A percentile compares a stretch with the other conserved stretches of the same genome.
These are phyloP conservation scores for Benincasa hispida DNA, from an alignment of 306 rosid genomes.

Conservation along the genomic window DNA sequence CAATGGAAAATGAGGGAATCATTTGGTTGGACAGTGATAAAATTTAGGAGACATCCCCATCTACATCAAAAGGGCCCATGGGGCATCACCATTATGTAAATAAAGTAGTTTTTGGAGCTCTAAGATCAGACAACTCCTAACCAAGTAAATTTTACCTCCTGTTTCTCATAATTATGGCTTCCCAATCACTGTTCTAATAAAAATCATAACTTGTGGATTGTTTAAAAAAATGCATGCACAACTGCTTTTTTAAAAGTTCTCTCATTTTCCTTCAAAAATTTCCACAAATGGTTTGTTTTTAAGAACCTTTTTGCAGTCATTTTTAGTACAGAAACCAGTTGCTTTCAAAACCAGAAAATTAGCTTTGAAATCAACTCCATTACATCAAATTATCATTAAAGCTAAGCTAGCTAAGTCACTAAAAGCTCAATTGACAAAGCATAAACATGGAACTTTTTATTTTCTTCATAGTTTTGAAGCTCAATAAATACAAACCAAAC, in stretches of 20 bases:
- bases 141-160: background rate
- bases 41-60: background rate
- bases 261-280: background rate
- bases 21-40: background rate
- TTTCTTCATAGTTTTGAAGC: background rate
- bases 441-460: background rate
- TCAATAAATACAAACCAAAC: background rate
- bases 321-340: background rate
- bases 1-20: background rate
- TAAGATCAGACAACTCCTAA: background rate
- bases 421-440: background rate
- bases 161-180: background rate
- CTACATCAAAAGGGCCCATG: background rate
- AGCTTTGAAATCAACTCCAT: background rate
- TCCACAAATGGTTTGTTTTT: background rate
- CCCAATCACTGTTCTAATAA: background rate
- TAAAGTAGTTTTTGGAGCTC: background rate
- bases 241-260: background rate
- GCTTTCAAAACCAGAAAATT: background rate
- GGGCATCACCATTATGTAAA: background rate
- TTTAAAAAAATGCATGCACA: background rate
- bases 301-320: background rate
- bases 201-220: background rate
- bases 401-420: background rate
- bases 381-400: background rate